These are phyloP conservation scores for Dendrobium nobile DNA, from an alignment of 106 monocot species.

Conservation along the genomic window DNA sequence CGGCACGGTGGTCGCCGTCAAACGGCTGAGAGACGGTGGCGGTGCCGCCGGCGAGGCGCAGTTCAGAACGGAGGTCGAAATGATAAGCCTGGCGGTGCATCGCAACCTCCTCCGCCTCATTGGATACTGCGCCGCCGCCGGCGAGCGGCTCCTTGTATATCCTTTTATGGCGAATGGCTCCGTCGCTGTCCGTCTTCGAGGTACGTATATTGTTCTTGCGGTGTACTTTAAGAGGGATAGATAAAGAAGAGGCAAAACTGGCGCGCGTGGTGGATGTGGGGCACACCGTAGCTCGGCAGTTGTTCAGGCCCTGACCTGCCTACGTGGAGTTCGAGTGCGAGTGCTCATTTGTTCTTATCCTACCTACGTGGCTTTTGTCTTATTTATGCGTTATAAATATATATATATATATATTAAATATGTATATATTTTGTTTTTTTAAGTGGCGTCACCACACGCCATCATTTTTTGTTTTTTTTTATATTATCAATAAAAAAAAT, in stretches of 20 bases:
- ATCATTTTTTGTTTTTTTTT: too few relatives aligned
- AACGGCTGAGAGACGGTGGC: slow-evolving; percentile 75
- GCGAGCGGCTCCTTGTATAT: slow-evolving; percentile 83
- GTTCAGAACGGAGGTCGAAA: slow-evolving; percentile 92
- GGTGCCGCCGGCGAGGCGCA: slow-evolving; percentile 65
- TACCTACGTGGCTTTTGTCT: background rate
- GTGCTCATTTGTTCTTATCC: background rate
- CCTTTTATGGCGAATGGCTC: slow-evolving; percentile 93
- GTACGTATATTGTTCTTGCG: slow-evolving; percentile 25
- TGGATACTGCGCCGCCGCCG: slow-evolving; percentile 67
- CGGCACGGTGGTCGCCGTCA: slow-evolving; percentile 83
- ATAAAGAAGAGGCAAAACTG: background rate
- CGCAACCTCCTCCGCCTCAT: slow-evolving; percentile 79
- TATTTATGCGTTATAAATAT: too few relatives aligned
- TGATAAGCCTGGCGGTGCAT: slow-evolving; percentile 93
- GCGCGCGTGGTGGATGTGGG: background rate
- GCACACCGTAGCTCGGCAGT: background rate
- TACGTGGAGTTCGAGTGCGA: too few relatives aligned
- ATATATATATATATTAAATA: too few relatives aligned
- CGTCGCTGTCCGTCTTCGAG: slow-evolving; percentile 70
- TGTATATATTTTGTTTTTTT: too few relatives aligned
- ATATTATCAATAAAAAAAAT: too few relatives aligned
- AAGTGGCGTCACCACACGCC: too few relatives aligned
- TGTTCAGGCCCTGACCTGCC: background rate
- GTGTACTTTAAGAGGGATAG: background rate